Evolutionary conservation across 768 basidiomycete genomes (phyloP), one percentile per base, ranked within the genome.

Genomic region (Sporobolomyces pararoseus): DNA sequence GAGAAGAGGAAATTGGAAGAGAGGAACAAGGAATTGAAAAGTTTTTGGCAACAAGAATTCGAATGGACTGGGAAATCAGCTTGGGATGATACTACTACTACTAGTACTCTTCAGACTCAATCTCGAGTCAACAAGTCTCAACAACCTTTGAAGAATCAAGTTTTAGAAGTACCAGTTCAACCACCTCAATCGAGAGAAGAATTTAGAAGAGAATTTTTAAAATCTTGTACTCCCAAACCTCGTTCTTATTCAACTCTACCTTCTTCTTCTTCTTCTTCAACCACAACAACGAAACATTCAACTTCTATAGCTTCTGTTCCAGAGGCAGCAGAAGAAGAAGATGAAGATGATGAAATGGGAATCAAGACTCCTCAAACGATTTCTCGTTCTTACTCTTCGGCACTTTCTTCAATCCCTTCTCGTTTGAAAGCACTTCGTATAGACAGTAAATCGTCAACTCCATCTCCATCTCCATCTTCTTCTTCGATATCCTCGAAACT

Each of bases 21-120:
- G n/a, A 58, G 64, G 16, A 19, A 13, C 17, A 29, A 32, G 25
- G 59, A 70, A 31, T 29, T 70, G 7, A 34, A 47, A 25, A 39
- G 47, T 4, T 65, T 65, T n/a, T 32, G 58, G 63, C 51, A 35
- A 44, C 39, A 53, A 23, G 63, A 65, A 58, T 31, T 53, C 23
- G 46, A 37, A 14, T 37, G 51, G 27, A 27, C 58, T 2, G 39
- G 68, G 19, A 34, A 3, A n/a, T 21, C 49, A 3, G 50, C n/a
- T 9, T 29, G 42, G 16, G 55, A 58, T 35, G 53, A 54, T 13
- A 21, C 7, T 16, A 42, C 39, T 9, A 42, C 39, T 9, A 42
- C 39, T 9, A 42, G 39, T n/a, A n/a, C n/a, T n/a, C n/a, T n/a
- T n/a, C 39, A 42, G 39, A 17, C 9, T 42, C 39, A 42, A 42